Evolutionary conservation across 495 filamentous ascomycete genomes (phyloP).

Genomic region (Penicillium waksmanii): DNA sequence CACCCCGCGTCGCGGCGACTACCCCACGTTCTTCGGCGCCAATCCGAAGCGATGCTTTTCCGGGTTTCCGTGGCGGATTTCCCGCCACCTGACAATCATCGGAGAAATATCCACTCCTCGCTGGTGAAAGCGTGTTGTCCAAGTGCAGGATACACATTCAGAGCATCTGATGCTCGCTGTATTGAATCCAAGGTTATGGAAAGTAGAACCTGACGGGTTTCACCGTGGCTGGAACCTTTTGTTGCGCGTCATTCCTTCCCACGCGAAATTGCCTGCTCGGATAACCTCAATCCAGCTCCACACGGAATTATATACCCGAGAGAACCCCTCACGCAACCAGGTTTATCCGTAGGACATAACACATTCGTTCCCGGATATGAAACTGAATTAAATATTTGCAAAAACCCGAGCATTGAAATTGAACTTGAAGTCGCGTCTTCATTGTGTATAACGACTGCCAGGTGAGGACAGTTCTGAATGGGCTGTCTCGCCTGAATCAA

Average conservation of each 20-base stretch:
- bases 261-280: neutral
- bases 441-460: no score
- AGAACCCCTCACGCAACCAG: neutral
- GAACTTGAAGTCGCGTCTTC: no score
- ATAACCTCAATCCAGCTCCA: neutral
- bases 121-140: no score
- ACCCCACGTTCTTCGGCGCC: neutral
- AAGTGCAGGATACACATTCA: neutral
- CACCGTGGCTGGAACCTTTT: neutral
- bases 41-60: neutral
- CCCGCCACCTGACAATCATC: neutral
- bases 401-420: no score
- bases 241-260: neutral
- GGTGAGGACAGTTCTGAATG: no score
- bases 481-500: no score
- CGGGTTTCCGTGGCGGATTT: neutral
- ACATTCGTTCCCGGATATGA: no score
- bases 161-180: neutral
- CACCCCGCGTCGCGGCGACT: neutral
- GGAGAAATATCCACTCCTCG: constrained; percentile 1
- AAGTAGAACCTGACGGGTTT: no score
- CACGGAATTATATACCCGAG: neutral
- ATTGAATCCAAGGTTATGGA: no score
- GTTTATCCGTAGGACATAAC: no score
- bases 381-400: no score